Base-by-base conservation (phyloP, 2,329 filamentous ascomycete genomes). In the Scedosporium boydii region DNA sequence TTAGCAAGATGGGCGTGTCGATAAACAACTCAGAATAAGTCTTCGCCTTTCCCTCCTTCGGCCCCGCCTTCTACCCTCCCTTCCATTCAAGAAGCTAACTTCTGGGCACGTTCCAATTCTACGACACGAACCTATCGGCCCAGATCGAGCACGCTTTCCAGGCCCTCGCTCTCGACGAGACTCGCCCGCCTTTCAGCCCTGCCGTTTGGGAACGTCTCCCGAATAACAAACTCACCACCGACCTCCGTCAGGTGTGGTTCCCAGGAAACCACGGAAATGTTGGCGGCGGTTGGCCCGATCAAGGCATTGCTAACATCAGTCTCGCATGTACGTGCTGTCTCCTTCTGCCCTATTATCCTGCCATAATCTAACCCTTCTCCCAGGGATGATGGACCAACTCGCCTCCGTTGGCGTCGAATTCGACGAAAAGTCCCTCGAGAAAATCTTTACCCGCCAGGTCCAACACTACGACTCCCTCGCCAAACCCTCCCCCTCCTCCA, bases 181-280 rank as follows among this genome's bases (percentile, higher is more conserved):
- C 76, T 21, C 78, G 83, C 7, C 70, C 77, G 0, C 77, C 82
- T 0, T 86, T 85, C 64, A 73, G 71, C n/a, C 82, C 82, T 12
- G 80, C 82, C 2, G 70, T 85, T 1, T 85, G 81, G 82, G 79
- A 83, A 66, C 73, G 77, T 21, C 70, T 72, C 7, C 71, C 71
- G 0, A 69, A 72, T 27, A 74, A 76, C 34, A 71, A 70, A 42
- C 67, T 72, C 14, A 73, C 70, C 23, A 79, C 78, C 1, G 75
- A 82, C 63, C 71, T 82, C 55, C 74, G 78, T 29, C 80, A 82
- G 65, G 78, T 81, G 12, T 87, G 85, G 85, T 91, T 92, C 68
- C 85, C 88, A 0, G 88, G 88, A 6, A 84, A 82, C 59, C 89
- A 92, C 69, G 84, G 80, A 10, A 88, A 90, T 67, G 84, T 89